Evolutionary conservation across 1,284 basidiomycete species (phyloP).

Genomic region (Trametes polyzona): DNA sequence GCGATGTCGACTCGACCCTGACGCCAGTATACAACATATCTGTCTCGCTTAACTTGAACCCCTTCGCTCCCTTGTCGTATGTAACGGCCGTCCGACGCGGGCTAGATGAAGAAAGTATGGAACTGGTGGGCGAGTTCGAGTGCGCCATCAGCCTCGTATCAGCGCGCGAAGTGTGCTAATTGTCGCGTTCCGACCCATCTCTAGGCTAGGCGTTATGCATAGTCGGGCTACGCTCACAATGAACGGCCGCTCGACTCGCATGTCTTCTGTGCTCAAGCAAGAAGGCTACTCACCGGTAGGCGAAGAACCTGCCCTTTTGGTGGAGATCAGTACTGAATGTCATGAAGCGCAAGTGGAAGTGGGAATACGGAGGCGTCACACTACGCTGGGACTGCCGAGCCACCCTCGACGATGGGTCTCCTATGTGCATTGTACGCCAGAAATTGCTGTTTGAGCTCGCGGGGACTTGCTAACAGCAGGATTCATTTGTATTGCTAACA

Average conservation of each 20-base stretch:
- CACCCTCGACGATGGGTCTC: conserved; percentile 47
- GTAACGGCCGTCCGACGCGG: conserved; percentile 43
- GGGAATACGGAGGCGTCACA: conserved; percentile 38
- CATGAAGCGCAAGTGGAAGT: conserved; percentile 44
- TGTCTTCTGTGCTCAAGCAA: conserved; percentile 42
- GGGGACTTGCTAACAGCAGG: neutral
- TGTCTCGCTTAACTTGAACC: conserved; percentile 47
- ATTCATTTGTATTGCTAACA: no score
- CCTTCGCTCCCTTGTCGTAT: conserved; percentile 48
- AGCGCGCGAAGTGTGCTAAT: neutral
- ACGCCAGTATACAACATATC: conserved; percentile 45
- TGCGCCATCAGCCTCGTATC: no score
- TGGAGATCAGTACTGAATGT: neutral
- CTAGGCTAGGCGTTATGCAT: conserved; percentile 44
- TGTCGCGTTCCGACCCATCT: neutral
- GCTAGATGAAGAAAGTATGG: conserved; percentile 33
- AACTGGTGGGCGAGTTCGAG: conserved; percentile 49
- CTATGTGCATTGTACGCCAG: conserved; percentile 45
- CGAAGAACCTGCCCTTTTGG: neutral
- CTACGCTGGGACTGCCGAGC: conserved; percentile 49
- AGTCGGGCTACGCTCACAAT: conserved; percentile 45
- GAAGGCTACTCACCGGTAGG: conserved; percentile 39
- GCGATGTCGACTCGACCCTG: conserved; percentile 30
- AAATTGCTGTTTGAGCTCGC: neutral
- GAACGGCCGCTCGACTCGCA: conserved; percentile 41